A percentile compares a stretch with the other conserved stretches of the same genome.
phyloP scores from a whole-genome alignment of 805 yeast species.

The Starmera caribaea region DNA sequence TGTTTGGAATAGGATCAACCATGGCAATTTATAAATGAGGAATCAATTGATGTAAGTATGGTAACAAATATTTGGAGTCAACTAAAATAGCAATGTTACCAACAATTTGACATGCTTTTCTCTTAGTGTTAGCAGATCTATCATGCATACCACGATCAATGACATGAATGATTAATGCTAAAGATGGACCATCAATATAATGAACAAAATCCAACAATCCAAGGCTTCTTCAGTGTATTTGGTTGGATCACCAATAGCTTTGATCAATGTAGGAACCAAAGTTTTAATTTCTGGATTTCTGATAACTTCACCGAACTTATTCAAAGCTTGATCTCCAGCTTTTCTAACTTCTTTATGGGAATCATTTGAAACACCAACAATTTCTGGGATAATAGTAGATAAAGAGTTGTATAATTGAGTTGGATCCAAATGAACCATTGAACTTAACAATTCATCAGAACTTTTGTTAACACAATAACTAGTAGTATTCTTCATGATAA shows the following conservation, averaged over 20 bases:
- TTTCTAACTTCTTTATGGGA: slow-evolving; percentile 95
- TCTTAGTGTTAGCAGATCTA: slow-evolving; percentile 85
- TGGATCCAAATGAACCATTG: slow-evolving; percentile 97
- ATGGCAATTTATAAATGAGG: slow-evolving; percentile 83
- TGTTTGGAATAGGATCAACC: slow-evolving; percentile 97
- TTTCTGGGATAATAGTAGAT: slow-evolving; percentile 88
- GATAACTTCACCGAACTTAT: slow-evolving; percentile 92
- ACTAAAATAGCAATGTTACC: slow-evolving; percentile 98
- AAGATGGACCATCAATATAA: slow-evolving; percentile 95
- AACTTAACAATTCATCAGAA: slow-evolving; percentile 89
- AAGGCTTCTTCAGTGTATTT: slow-evolving; percentile 81
- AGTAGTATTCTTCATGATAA: slow-evolving; percentile 85
- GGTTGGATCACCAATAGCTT: slow-evolving; percentile 95
- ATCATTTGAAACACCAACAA: slow-evolving; percentile 89
- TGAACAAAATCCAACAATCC: slow-evolving; percentile 89
- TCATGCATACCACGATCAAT: slow-evolving; percentile 93
- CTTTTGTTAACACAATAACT: slow-evolving; percentile 93
- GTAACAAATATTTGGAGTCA: slow-evolving; percentile 75
- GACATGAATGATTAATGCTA: slow-evolving; percentile 90
- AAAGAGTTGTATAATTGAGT: slow-evolving; percentile 84
- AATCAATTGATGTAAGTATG: slow-evolving; percentile 71
- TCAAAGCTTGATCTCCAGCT: slow-evolving; percentile 84
- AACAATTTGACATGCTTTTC: slow-evolving; percentile 94
- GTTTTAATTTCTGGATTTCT: slow-evolving; percentile 93
- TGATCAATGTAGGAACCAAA: slow-evolving; percentile 77